Conservation (phyloP, 2,329 filamentous ascomycete species). For the Aspergillus awamori region DNA sequence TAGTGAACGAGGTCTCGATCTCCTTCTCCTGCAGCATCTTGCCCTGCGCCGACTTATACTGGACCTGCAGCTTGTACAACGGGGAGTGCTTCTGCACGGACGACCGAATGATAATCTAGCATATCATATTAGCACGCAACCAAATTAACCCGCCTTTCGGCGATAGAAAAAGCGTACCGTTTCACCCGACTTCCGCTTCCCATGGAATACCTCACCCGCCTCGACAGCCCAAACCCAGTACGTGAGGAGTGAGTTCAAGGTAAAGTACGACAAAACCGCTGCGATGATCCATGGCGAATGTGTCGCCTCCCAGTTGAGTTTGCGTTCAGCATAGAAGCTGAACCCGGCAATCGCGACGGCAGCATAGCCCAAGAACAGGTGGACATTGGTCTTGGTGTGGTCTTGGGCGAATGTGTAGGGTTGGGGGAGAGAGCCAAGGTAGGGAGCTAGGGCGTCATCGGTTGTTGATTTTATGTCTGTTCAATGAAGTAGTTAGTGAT, state of each 20-base stretch:
- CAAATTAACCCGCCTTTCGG: background rate
- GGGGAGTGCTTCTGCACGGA: constrained; percentile 78
- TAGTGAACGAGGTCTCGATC: constrained; percentile 60
- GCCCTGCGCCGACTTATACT: constrained; percentile 43
- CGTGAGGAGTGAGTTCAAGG: constrained; percentile 76
- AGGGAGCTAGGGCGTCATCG: constrained; percentile 91
- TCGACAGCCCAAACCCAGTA: constrained; percentile 86
- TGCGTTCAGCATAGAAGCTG: constrained; percentile 91
- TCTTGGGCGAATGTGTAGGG: constrained; percentile 71
- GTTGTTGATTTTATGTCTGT: constrained; percentile 94
- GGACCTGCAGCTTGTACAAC: constrained; percentile 74
- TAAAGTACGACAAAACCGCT: constrained; percentile 77
- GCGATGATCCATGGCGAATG: constrained; percentile 74
- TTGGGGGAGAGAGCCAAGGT: constrained; percentile 79
- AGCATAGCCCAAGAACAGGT: constrained; percentile 78
- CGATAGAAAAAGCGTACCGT: constrained; percentile 46
- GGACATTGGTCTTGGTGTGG: constrained; percentile 78
- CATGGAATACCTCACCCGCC: constrained; percentile 78
- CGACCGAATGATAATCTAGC: constrained; percentile 72
- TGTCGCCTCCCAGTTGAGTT: constrained; percentile 83
- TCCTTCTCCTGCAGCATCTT: constrained; percentile 50
- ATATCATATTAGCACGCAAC: background rate
- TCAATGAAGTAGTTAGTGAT: constrained; percentile 9
- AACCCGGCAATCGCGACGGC: constrained; percentile 78
- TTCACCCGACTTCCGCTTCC: constrained; percentile 68